Evolutionary conservation across 306 rosid genomes (phyloP).

Genomic region (Inga leiocalycina): DNA sequence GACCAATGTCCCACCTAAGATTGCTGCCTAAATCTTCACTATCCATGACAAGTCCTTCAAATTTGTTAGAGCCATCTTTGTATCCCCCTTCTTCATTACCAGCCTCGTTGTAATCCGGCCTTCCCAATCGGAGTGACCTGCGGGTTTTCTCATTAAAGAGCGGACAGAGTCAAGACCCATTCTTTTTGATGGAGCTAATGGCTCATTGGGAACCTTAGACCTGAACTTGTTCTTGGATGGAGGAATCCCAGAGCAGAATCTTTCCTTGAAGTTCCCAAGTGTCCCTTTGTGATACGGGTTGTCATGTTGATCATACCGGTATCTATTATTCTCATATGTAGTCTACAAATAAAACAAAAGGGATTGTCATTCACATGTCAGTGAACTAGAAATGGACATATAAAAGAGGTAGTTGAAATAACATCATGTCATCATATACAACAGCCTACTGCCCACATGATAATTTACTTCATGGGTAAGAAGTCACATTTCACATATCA

Average conservation of each 20-base stretch:
- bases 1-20: constrained; percentile 43
- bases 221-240: constrained; percentile 67
- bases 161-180: constrained; percentile 36
- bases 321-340: constrained; percentile 71
- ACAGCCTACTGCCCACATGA: neutral
- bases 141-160: constrained; percentile 45
- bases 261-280: constrained; percentile 53
- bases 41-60: constrained; percentile 34
- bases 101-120: constrained; percentile 36
- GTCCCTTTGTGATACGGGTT: constrained; percentile 64
- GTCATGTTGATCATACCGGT: constrained; percentile 52
- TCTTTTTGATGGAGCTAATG: constrained; percentile 28
- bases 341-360: constrained; percentile 50
- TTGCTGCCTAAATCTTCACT: constrained; percentile 44
- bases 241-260: constrained; percentile 61
- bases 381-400: constrained; percentile 8
- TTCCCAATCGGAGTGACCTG: constrained; percentile 47
- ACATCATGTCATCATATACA: constrained; percentile 4
- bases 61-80: constrained; percentile 35
- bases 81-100: constrained; percentile 27
- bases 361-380: neutral
- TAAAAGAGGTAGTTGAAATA: neutral
- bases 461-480: neutral
- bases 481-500: neutral
- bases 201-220: constrained; percentile 53